These are phyloP conservation scores for Antarctomyces pellizariae DNA, from an alignment of 495 filamentous ascomycete species.

Conservation along the genomic window DNA sequence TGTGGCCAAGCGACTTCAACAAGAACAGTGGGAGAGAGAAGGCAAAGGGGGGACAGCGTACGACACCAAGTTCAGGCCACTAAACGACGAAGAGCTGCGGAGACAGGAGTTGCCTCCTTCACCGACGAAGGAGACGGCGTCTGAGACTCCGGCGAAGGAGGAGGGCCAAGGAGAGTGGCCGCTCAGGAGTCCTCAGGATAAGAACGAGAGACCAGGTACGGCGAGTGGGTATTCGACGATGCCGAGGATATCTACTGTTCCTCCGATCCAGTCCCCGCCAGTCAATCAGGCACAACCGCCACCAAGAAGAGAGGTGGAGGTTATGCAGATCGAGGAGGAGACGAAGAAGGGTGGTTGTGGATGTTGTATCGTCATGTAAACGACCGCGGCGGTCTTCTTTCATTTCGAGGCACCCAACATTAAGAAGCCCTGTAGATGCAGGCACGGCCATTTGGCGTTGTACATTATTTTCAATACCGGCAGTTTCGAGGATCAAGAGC, in stretches of 20 bases:
- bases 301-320: no score
- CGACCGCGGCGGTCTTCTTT: no score
- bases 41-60: slow-evolving; percentile 61
- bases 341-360: slow-evolving; percentile 23
- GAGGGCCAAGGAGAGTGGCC: slow-evolving; percentile 9
- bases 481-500: no score
- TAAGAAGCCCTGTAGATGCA: no score
- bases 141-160: slow-evolving; percentile 16
- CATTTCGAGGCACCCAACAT: no score
- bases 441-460: no score
- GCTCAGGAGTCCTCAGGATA: slow-evolving; percentile 17
- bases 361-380: slow-evolving; percentile 31
- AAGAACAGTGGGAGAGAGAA: slow-evolving; percentile 87
- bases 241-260: slow-evolving; percentile 26
- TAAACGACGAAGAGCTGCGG: slow-evolving; percentile 27
- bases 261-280: slow-evolving; percentile 15
- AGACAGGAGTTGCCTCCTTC: slow-evolving; percentile 7
- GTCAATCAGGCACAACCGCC: slow-evolving; percentile 15
- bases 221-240: slow-evolving; percentile 30
- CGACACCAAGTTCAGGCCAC: slow-evolving; percentile 59
- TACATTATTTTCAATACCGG: no score
- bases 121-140: slow-evolving; percentile 11
- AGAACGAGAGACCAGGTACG: slow-evolving; percentile 15
- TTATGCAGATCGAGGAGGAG: no score
- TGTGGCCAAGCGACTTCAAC: slow-evolving; percentile 71